Conservation (phyloP, 257 asterid species). For the Plectranthus barbatus region DNA sequence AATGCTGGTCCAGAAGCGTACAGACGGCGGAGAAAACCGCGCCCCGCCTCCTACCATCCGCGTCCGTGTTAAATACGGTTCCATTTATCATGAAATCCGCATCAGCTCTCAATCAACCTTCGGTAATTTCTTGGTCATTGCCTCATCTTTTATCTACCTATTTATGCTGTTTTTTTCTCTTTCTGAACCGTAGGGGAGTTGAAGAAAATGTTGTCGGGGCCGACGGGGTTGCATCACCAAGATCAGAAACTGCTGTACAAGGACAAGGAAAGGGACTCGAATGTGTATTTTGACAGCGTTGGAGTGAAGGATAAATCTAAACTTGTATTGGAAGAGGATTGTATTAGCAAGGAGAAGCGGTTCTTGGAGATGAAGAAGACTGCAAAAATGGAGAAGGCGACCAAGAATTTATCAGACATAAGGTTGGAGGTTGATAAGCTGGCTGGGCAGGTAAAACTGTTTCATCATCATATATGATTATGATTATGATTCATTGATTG, state of each 20-base stretch:
- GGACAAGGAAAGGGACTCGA: slow-evolving; percentile 76
- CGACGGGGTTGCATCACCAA: slow-evolving; percentile 79
- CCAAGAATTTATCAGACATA: slow-evolving; percentile 56
- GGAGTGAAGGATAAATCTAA: slow-evolving; percentile 90
- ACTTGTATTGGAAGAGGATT: slow-evolving; percentile 66
- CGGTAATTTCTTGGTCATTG: slow-evolving; percentile 31
- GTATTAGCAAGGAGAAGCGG: slow-evolving; percentile 68
- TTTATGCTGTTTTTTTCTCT: neutral
- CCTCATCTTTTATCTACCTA: too few species aligned
- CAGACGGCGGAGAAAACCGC: slow-evolving; percentile 39
- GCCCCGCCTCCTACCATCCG: slow-evolving; percentile 71
- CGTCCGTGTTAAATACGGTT: slow-evolving; percentile 73
- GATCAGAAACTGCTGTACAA: slow-evolving; percentile 81
- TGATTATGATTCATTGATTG: neutral
- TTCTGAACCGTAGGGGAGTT: slow-evolving; percentile 43
- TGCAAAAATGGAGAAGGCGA: slow-evolving; percentile 59
- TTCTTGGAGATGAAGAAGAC: slow-evolving; percentile 56
- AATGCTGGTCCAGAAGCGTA: slow-evolving; percentile 83
- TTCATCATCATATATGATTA: neutral
- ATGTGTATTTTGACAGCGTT: slow-evolving; percentile 51
- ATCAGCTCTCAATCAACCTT: slow-evolving; percentile 75
- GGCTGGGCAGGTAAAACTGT: slow-evolving; percentile 47
- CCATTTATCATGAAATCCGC: slow-evolving; percentile 58
- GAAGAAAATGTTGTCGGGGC: slow-evolving; percentile 83
- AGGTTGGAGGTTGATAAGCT: slow-evolving; percentile 72